Percentiles rank a stretch among this genome's conserved stretches.
These are phyloP conservation scores for Oryza punctata DNA, from an alignment of 176 grass and related monocot species.

Conservation along the genomic window DNA sequence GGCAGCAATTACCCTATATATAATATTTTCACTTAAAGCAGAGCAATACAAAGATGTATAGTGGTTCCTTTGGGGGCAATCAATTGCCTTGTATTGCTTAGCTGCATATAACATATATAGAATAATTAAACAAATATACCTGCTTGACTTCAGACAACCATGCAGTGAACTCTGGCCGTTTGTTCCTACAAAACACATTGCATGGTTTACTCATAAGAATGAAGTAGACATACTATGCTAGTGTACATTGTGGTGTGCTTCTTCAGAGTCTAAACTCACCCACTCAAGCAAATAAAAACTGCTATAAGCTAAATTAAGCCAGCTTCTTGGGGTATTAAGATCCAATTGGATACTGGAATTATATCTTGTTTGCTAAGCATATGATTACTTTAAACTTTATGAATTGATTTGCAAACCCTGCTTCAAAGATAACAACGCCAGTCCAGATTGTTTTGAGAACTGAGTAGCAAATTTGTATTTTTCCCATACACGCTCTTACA, in stretches of 20 bases:
- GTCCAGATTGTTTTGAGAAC: background rate
- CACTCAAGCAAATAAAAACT: background rate
- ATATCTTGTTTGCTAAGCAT: background rate
- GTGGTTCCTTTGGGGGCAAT: background rate
- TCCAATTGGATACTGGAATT: background rate
- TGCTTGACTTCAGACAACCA: constrained; percentile 94
- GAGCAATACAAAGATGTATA: background rate
- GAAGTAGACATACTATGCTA: background rate
- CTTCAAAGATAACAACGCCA: background rate
- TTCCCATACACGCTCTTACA: background rate
- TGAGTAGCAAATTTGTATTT: background rate
- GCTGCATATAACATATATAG: background rate
- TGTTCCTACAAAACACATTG: constrained; percentile 64
- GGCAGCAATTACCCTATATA: background rate
- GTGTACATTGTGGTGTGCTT: background rate
- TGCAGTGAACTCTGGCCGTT: constrained; percentile 94
- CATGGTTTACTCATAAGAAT: constrained; percentile 19
- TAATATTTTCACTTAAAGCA: constrained; percentile 13
- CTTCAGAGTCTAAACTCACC: background rate
- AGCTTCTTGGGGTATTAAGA: background rate
- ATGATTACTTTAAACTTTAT: background rate
- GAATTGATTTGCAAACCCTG: background rate
- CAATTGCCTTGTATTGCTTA: background rate
- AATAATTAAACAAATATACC: constrained; percentile 49
- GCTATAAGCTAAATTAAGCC: background rate